Conservation (phyloP, 225 moss, liverwort and hornwort genomes). For the Bryum argenteum region DNA sequence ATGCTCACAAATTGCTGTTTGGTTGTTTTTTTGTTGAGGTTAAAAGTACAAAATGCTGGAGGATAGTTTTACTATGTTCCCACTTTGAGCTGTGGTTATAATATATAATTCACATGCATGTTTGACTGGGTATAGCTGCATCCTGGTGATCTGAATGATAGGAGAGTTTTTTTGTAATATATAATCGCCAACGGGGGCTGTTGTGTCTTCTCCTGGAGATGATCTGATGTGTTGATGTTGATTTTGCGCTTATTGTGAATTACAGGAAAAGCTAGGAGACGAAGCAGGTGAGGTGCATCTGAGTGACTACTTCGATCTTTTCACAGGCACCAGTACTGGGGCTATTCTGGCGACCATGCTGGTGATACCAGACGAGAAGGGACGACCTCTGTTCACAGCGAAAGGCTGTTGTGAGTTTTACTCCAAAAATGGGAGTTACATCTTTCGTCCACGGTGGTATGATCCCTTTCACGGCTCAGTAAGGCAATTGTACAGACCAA, state of each 20-base stretch:
- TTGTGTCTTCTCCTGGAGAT: too few species aligned
- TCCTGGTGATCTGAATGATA: neutral
- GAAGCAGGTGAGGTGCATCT: conserved; percentile 50
- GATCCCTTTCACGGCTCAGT: conserved; percentile 74
- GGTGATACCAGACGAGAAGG: conserved; percentile 64
- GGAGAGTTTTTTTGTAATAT: neutral
- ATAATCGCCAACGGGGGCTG: too few species aligned
- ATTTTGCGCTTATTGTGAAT: neutral
- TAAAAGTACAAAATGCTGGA: too few species aligned
- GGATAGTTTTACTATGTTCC: neutral
- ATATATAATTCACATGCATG: neutral
- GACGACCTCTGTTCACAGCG: conserved; percentile 69
- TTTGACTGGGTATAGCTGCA: neutral
- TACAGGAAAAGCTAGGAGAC: conserved; percentile 70
- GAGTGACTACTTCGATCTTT: conserved; percentile 89
- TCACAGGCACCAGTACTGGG: conserved; percentile 92
- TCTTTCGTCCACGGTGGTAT: conserved; percentile 80
- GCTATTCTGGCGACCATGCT: conserved; percentile 87
- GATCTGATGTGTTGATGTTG: too few species aligned
- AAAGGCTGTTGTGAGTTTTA: conserved; percentile 84
- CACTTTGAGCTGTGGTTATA: neutral
- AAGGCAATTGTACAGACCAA: conserved; percentile 83
- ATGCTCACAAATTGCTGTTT: too few species aligned
- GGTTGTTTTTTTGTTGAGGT: too few species aligned
- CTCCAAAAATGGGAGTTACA: conserved; percentile 65